Evolutionary conservation across 768 basidiomycete genomes (phyloP).

Genomic region (Tylopilus subfusipes): DNA sequence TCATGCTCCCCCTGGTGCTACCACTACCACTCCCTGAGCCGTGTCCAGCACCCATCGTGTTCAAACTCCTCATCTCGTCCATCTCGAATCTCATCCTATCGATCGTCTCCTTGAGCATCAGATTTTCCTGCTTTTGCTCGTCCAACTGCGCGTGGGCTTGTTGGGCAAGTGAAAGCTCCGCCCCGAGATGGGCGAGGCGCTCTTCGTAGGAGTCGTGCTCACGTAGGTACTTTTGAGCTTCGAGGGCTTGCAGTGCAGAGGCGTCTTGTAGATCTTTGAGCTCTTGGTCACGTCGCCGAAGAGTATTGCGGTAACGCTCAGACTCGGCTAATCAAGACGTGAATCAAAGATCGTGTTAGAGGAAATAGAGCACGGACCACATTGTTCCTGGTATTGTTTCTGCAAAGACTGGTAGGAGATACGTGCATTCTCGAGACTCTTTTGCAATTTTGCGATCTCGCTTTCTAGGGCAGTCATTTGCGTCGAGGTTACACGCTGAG

Average conservation of each 20-base stretch:
- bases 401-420: conserved; percentile 73
- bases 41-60: conserved; percentile 32
- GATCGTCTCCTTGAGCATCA: conserved; percentile 92
- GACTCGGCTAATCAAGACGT: conserved; percentile 52
- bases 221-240: conserved; percentile 59
- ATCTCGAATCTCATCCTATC: conserved; percentile 92
- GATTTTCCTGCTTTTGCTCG: conserved; percentile 92
- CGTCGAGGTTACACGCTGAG: conserved; percentile 57
- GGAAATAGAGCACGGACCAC: conserved; percentile 46
- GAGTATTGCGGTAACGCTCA: conserved; percentile 70
- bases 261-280: conserved; percentile 64
- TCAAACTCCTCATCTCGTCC: conserved; percentile 75
- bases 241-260: conserved; percentile 57
- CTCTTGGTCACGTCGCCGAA: conserved; percentile 72
- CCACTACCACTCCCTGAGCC: conserved; percentile 41
- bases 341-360: neutral
- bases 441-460: conserved; percentile 74
- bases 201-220: conserved; percentile 73
- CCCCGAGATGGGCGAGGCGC: conserved; percentile 64
- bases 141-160: conserved; percentile 74
- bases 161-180: conserved; percentile 66
- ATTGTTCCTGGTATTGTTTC: conserved; percentile 88
- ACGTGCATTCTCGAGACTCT: conserved; percentile 69
- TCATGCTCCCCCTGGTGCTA: conserved; percentile 56
- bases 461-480: conserved; percentile 72